These are phyloP conservation scores for Striga asiatica DNA, from an alignment of 257 asterid species.

Conservation along the genomic window DNA sequence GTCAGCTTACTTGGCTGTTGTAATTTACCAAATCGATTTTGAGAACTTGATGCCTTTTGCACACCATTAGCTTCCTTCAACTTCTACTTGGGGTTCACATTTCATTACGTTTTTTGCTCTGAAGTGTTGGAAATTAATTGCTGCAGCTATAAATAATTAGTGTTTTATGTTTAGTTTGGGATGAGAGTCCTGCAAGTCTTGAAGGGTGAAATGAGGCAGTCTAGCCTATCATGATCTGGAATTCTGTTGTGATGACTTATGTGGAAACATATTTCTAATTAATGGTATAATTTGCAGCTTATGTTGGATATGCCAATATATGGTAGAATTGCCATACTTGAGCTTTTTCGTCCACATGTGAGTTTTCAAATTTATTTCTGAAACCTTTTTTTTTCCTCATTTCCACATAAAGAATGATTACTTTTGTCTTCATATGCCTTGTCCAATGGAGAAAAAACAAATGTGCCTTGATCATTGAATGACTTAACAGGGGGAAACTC, in stretches of 20 bases:
- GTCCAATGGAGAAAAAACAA: not conserved
- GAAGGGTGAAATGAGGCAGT: not conserved
- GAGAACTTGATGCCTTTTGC: not conserved
- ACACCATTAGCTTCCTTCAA: not conserved
- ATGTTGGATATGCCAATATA: conserved; percentile 95
- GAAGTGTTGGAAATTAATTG: not conserved
- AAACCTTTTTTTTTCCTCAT: conserved; percentile 1
- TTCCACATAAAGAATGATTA: not conserved
- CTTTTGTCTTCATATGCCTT: not conserved
- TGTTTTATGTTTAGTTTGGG: not conserved
- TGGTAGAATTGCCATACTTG: conserved; percentile 97
- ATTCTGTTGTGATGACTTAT: not conserved
- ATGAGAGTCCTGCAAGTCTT: not conserved
- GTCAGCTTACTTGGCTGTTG: not conserved
- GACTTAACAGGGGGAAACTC: conserved; percentile 72
- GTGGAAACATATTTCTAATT: not conserved
- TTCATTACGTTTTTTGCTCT: not conserved
- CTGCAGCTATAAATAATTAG: not conserved
- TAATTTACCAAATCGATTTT: not conserved
- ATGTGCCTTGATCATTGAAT: not conserved
- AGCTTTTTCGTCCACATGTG: conserved; percentile 97
- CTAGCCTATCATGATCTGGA: not conserved
- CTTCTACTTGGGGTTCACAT: not conserved
- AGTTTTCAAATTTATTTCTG: conserved; percentile 23
- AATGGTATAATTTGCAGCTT: conserved; percentile 47